Percentiles rank a stretch among this genome's conserved stretches.
These are phyloP conservation scores for Neovahlkampfia damariscottae DNA, from an alignment of 78 protist genomes.

Conservation along the genomic window DNA sequence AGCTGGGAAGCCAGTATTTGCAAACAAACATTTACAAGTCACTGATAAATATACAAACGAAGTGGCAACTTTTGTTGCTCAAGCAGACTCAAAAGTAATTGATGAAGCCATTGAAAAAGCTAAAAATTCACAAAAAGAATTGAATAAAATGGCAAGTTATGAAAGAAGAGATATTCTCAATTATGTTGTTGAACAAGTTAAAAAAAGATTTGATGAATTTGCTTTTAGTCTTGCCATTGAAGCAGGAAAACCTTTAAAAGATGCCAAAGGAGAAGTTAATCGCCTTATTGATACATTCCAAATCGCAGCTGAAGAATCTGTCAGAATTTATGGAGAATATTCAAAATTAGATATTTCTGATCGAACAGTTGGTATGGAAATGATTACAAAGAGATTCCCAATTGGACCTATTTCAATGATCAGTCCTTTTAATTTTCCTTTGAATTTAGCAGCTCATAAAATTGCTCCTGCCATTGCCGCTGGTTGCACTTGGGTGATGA, in stretches of 20 bases:
- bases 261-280: slow-evolving; percentile 19
- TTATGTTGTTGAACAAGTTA: slow-evolving; percentile 1
- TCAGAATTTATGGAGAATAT: slow-evolving; percentile 9
- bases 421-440: slow-evolving; percentile 16
- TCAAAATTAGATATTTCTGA: not conserved
- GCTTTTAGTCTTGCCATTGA: no score
- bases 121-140: no score
- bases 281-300: slow-evolving; percentile 25
- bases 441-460: not conserved
- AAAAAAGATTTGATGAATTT: no score
- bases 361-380: slow-evolving; percentile 4
- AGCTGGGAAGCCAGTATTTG: no score
- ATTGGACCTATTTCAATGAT: slow-evolving; percentile 3
- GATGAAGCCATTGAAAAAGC: not conserved
- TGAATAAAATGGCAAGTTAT: slow-evolving; percentile 20
- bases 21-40: not conserved
- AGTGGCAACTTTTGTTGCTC: not conserved
- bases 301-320: slow-evolving; percentile 20
- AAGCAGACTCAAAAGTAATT: slow-evolving; percentile 10
- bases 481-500: slow-evolving; percentile 12
- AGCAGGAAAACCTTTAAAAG: slow-evolving; percentile 29
- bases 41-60: not conserved
- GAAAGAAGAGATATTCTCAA: slow-evolving; percentile 4
- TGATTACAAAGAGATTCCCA: slow-evolving; percentile 11
- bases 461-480: slow-evolving; percentile 22